Evolutionary conservation across 371 early-diverging fungal genomes (phyloP).

Genomic region (Enteropsectra breve): DNA sequence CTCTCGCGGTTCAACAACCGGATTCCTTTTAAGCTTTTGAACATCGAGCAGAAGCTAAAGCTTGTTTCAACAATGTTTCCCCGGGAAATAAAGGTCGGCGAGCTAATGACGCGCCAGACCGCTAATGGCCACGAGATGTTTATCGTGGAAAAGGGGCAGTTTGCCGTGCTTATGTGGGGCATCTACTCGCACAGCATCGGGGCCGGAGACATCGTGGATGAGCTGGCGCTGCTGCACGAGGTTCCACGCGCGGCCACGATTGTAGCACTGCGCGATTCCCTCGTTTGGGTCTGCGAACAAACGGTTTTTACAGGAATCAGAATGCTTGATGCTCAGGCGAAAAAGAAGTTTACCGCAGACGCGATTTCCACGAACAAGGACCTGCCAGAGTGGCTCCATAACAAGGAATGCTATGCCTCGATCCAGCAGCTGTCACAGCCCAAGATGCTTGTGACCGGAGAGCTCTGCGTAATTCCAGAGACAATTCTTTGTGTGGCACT

Average conservation of each 20-base stretch:
- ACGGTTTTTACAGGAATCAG: conserved; percentile 50
- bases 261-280: conserved; percentile 67
- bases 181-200: conserved; percentile 47
- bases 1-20: background rate
- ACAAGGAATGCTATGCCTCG: background rate
- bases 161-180: conserved; percentile 72
- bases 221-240: conserved; percentile 84
- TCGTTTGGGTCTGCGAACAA: conserved; percentile 70
- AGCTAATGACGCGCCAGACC: conserved; percentile 79
- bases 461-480: no score
- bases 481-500: no score
- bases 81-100: conserved; percentile 58
- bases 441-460: no score
- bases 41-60: conserved; percentile 46
- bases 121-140: conserved; percentile 90
- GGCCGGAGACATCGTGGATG: conserved; percentile 70
- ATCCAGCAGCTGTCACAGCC: background rate
- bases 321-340: conserved; percentile 37
- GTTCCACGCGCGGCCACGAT: conserved; percentile 79
- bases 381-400: background rate
- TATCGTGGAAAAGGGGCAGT: conserved; percentile 80
- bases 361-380: background rate
- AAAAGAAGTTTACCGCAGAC: conserved; percentile 30
- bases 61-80: conserved; percentile 51
- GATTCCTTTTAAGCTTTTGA: conserved; percentile 38